phyloP scores from a whole-genome alignment of 169 alveolate genomes.

The Plasmodium inui region DNA sequence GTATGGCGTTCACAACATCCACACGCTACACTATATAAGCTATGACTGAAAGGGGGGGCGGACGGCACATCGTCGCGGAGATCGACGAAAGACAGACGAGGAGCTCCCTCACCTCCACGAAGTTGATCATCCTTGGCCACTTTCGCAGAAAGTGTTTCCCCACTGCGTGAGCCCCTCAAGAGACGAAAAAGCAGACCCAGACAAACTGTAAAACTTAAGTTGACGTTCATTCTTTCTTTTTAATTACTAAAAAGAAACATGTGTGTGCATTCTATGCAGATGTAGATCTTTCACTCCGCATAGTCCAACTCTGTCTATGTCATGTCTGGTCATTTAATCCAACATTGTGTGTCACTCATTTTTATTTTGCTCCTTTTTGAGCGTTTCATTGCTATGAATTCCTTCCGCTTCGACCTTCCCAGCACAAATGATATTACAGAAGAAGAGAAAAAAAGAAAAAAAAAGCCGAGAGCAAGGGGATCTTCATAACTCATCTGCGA shows the following conservation, averaged over 20 bases:
- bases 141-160: neutral
- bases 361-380: neutral
- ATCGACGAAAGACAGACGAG: neutral
- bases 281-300: neutral
- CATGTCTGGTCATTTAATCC: neutral
- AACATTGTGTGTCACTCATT: neutral
- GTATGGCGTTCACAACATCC: constrained; percentile 2
- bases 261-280: neutral
- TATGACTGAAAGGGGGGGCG: neutral
- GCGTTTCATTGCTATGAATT: neutral
- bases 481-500: neutral
- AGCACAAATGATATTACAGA: neutral
- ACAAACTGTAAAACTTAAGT: too few species aligned
- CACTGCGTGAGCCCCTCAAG: neutral
- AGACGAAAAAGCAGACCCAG: neutral
- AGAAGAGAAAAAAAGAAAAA: neutral
- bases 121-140: neutral
- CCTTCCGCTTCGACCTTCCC: neutral
- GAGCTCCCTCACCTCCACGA: neutral
- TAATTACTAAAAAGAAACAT: neutral
- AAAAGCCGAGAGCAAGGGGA: too few species aligned
- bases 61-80: neutral
- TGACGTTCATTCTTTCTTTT: too few species aligned
- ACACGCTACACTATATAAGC: neutral
- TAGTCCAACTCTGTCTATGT: neutral